Base-by-base conservation (phyloP, 768 basidiomycete genomes). In the Hericium coralloides region DNA sequence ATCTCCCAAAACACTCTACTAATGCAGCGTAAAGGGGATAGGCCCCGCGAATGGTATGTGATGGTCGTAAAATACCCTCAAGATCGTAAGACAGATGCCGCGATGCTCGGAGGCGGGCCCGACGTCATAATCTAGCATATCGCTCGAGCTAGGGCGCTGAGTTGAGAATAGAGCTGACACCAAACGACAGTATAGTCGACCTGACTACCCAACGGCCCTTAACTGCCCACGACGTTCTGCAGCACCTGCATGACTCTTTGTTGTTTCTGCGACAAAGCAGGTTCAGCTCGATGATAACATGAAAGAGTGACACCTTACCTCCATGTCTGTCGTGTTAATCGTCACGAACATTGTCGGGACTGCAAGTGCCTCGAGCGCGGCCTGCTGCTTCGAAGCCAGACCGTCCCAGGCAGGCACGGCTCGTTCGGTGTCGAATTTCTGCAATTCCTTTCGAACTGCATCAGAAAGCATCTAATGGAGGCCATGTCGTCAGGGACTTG, bases 341-440 rank as follows among this genome's bases (percentile, higher is more conserved):
- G 85, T 83, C 12, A 73, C 69, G 65, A 79, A 87, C 85, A 93
- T 91, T 2, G 81, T 76, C 15, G 91, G 91, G 14, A 92, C 79
- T 41, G 76, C 73, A 48, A 85, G 71, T 31, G 74, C 67, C 61
- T 82, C 81, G 50, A 93, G 73, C 15, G 79, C 71, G 0, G 72
- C 65, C 69, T 93, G 90, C 67, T 93, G 91, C 63, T 79, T 81
- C 52, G 79, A 71, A 18, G 85, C 68, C n/a, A 92, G 74, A 18
- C 79, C 80, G 64, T 89, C 89, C 88, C 89, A 93, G 9, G 87
- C 85, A 2, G 82, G 74, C 6, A 92, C 68, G 10, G 76, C 85
- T 38, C 85, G 77, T 52, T 89, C 82, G n/a, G 63, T 63, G 65
- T 92, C 90, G 65, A 91, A 91, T 59, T 75, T 79, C 39, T 68